Conservation (phyloP, 2,329 filamentous ascomycete genomes). For the Zalaria sp. region DNA sequence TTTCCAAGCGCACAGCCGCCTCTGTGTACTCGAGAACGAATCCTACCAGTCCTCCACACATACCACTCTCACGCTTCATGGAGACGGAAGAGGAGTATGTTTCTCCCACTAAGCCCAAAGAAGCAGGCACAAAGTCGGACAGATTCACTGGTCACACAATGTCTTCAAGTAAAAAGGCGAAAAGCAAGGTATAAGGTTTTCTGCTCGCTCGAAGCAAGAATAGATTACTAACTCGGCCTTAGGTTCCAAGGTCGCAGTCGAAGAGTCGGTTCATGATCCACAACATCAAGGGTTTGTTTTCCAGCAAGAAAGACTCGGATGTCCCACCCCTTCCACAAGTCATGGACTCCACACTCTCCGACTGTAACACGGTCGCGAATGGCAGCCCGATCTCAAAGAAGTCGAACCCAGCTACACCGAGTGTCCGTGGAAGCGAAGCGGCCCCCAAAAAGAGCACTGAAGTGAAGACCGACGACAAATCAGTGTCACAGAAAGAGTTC, state of each 20-base stretch:
- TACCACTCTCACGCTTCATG: too few species aligned
- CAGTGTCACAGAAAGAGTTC: neutral
- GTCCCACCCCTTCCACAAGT: slow-evolving; percentile 4
- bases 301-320: slow-evolving; percentile 10
- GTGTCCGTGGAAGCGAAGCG: neutral
- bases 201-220: neutral
- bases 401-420: neutral
- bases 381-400: neutral
- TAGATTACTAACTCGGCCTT: neutral
- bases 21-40: too few species aligned
- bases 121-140: too few species aligned
- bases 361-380: neutral
- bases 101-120: too few species aligned
- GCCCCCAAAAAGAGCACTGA: neutral
- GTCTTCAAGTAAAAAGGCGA: too few species aligned
- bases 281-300: slow-evolving; percentile 16
- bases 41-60: too few species aligned
- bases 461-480: neutral
- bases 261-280: slow-evolving; percentile 14
- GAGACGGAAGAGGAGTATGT: too few species aligned
- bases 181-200: too few species aligned
- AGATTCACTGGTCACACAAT: too few species aligned
- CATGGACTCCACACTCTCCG: neutral
- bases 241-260: slow-evolving; percentile 10
- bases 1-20: too few species aligned